A percentile compares a stretch with the other conserved stretches of the same genome.
phyloP scores from a whole-genome alignment of 106 monocot species.

The Ottelia alismoides region DNA sequence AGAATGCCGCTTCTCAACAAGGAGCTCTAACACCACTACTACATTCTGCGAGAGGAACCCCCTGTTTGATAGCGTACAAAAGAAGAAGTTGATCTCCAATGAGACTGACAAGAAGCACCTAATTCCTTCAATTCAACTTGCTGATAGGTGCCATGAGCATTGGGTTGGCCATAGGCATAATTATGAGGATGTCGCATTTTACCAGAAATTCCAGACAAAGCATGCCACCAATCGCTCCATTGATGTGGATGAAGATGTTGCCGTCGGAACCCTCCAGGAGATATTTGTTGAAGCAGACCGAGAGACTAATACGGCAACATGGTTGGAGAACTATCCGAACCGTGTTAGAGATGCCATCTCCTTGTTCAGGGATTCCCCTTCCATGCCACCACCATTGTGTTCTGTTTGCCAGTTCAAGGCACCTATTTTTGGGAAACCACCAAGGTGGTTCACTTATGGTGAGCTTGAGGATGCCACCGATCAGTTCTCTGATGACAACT shows the following conservation, averaged over 20 bases:
- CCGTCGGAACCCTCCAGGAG: conserved; percentile 8
- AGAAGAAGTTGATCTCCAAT: conserved; percentile 3
- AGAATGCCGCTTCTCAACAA: neutral
- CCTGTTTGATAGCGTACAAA: conserved; percentile 10
- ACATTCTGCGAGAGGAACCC: conserved; percentile 15
- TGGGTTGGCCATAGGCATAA: too few relatives aligned
- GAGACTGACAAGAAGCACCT: conserved; percentile 2
- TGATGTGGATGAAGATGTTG: too few relatives aligned
- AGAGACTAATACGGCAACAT: too few relatives aligned
- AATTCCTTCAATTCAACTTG: too few relatives aligned
- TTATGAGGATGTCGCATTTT: too few relatives aligned
- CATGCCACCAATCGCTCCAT: too few relatives aligned
- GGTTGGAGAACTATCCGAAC: too few relatives aligned
- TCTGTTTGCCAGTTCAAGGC: conserved; percentile 46
- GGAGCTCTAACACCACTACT: conserved; percentile 3
- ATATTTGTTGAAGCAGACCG: conserved; percentile 11
- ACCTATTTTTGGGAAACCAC: conserved; percentile 44
- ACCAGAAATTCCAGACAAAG: too few relatives aligned
- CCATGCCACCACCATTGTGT: conserved; percentile 41
- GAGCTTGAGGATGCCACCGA: conserved; percentile 43
- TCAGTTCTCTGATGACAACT: conserved; percentile 29
- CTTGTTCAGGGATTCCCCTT: conserved; percentile 14
- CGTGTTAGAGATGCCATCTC: too few relatives aligned
- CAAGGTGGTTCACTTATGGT: conserved; percentile 28
- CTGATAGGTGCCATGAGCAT: too few relatives aligned